Conservation (phyloP, 129 eudicot genomes). For the Tagetes patula region DNA sequence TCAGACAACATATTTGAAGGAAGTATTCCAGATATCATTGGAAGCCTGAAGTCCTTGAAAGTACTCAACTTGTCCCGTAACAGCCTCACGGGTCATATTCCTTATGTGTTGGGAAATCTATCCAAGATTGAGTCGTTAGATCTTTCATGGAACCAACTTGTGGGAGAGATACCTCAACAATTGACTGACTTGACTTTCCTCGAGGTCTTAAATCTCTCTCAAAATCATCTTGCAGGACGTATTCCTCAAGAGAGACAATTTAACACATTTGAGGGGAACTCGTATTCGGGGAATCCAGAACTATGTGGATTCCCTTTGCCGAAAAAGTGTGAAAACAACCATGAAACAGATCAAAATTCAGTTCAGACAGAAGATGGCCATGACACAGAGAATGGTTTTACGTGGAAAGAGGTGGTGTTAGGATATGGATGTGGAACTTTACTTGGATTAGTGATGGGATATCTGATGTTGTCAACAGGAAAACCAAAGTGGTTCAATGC, state of each 20-base stretch:
- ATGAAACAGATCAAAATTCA: background rate
- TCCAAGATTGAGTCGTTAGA: conserved; percentile 40
- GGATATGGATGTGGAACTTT: conserved; percentile 30
- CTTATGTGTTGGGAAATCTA: conserved; percentile 29
- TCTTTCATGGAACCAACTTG: conserved; percentile 34
- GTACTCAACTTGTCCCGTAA: conserved; percentile 39
- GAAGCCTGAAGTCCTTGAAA: conserved; percentile 27
- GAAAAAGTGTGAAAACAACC: background rate
- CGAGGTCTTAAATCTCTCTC: conserved; percentile 34
- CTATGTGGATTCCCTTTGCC: conserved; percentile 20
- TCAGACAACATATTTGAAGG: conserved; percentile 37
- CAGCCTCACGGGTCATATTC: conserved; percentile 33
- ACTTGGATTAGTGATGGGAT: conserved; percentile 24
- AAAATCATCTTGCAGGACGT: conserved; percentile 23
- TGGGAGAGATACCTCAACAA: conserved; percentile 35
- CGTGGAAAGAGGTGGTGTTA: conserved; percentile 27
- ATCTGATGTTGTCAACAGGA: conserved; percentile 23
- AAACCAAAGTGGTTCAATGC: conserved; percentile 27
- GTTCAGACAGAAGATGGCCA: background rate
- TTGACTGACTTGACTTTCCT: conserved; percentile 28
- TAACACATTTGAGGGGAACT: background rate
- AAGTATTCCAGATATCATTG: conserved; percentile 28
- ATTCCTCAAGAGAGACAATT: conserved; percentile 24
- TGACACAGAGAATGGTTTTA: conserved; percentile 7
- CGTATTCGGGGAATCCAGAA: conserved; percentile 9